Percentiles rank a stretch among this genome's conserved stretches.
Evolutionary conservation across 2,329 filamentous ascomycete species (phyloP).

Genomic region (Neobulgaria alba): DNA sequence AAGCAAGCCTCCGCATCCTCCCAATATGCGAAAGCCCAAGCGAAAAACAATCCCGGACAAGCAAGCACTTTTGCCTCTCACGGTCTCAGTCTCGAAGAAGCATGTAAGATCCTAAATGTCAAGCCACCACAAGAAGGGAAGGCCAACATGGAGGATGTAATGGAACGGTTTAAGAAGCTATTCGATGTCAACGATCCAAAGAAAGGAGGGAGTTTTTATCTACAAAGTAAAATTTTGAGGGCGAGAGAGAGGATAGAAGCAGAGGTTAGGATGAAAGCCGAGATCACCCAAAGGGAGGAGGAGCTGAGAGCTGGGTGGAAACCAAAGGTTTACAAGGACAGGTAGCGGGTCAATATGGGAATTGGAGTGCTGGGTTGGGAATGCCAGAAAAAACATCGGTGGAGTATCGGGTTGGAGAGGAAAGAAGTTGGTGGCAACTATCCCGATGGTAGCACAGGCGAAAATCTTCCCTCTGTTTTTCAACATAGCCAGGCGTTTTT

Average conservation of each 20-base stretch:
- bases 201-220: conserved; percentile 94
- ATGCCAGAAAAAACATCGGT: neutral
- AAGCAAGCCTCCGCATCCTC: conserved; percentile 86
- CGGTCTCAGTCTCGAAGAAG: conserved; percentile 89
- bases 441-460: conserved; percentile 12
- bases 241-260: conserved; percentile 88
- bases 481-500: conserved; percentile 29
- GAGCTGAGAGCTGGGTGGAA: conserved; percentile 83
- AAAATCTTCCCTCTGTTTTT: conserved; percentile 29
- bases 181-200: conserved; percentile 93
- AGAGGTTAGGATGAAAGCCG: conserved; percentile 65
- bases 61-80: conserved; percentile 43
- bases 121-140: conserved; percentile 74
- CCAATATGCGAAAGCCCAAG: conserved; percentile 67
- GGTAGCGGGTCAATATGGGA: conserved; percentile 34
- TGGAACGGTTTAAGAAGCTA: conserved; percentile 83
- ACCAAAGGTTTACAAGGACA: conserved; percentile 89
- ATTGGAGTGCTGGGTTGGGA: conserved; percentile 4
- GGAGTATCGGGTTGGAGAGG: neutral
- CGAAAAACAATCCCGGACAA: conserved; percentile 44
- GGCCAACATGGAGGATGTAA: conserved; percentile 69
- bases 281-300: conserved; percentile 64
- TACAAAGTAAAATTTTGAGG: conserved; percentile 92
- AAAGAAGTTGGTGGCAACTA: conserved; percentile 1
- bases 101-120: conserved; percentile 94